Conservation (phyloP, 257 asterid genomes). For the Cruciata laevipes region DNA sequence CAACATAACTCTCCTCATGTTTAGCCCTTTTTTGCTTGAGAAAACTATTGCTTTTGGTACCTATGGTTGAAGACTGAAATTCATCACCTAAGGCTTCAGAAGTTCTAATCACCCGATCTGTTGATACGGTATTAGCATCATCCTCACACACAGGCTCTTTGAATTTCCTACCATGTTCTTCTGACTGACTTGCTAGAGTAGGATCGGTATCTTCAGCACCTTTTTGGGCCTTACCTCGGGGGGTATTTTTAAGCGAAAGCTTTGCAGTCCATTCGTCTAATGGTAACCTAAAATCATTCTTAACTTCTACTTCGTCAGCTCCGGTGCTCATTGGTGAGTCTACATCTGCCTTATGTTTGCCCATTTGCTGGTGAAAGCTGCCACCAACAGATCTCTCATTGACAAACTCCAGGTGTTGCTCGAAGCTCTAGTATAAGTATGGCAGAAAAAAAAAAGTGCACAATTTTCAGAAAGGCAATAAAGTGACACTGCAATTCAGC, state of each 20-base stretch:
- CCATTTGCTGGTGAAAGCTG: slow-evolving; percentile 22
- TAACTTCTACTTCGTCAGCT: slow-evolving; percentile 20
- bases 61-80: slow-evolving; percentile 13
- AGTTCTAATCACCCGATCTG: slow-evolving; percentile 14
- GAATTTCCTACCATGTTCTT: slow-evolving; percentile 16
- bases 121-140: slow-evolving; percentile 14
- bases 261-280: slow-evolving; percentile 27
- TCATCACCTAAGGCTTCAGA: slow-evolving; percentile 15
- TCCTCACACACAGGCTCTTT: slow-evolving; percentile 1
- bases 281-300: slow-evolving; percentile 9
- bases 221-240: slow-evolving; percentile 12
- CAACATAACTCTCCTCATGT: slow-evolving; percentile 12
- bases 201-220: slow-evolving; percentile 20
- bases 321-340: slow-evolving; percentile 20
- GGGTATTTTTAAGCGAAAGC: slow-evolving; percentile 24
- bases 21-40: slow-evolving; percentile 6
- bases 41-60: slow-evolving; percentile 9
- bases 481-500: not conserved
- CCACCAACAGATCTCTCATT: slow-evolving; percentile 18
- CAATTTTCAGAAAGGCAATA: no score
- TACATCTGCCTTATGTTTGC: slow-evolving; percentile 24
- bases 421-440: slow-evolving; percentile 20
- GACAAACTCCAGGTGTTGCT: not conserved
- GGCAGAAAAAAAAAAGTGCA: no score
- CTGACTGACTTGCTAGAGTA: slow-evolving; percentile 14